Conservation (phyloP, 2,329 filamentous ascomycete genomes). For the Emydomyces testavorans region DNA sequence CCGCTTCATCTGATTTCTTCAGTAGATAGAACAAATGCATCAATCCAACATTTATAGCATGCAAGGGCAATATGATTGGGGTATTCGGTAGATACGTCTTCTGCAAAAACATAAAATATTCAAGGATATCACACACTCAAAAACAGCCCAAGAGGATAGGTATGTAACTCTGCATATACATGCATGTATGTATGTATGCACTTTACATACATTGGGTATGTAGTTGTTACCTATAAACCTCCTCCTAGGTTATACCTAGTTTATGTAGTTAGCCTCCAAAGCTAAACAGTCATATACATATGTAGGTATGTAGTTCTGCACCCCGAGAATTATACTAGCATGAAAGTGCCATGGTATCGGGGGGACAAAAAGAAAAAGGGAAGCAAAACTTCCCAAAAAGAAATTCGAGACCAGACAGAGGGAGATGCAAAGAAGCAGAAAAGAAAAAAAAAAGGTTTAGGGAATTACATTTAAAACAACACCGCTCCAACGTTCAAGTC, state of each 20-base stretch:
- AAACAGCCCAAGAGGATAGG: not conserved
- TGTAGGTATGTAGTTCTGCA: not conserved
- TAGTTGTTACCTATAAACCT: no score
- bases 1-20: not conserved
- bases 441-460: slow-evolving; percentile 1
- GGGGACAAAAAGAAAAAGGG: no score
- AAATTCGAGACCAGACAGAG: slow-evolving; percentile 1
- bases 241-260: not conserved
- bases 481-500: slow-evolving; percentile 35
- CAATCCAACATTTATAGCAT: not conserved
- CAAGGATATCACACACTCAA: not conserved
- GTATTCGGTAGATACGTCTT: not conserved
- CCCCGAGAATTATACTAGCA: not conserved
- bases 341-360: no score
- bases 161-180: not conserved
- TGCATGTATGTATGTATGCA: not conserved
- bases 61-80: not conserved
- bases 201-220: no score
- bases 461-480: slow-evolving; percentile 16
- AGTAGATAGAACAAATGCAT: no score
- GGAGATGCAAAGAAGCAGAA: not conserved
- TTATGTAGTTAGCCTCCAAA: not conserved
- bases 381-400: no score
- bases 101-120: not conserved
- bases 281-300: not conserved